Evolutionary conservation across 768 basidiomycete species (phyloP).

Genomic region (Leccinum disarticulatum): DNA sequence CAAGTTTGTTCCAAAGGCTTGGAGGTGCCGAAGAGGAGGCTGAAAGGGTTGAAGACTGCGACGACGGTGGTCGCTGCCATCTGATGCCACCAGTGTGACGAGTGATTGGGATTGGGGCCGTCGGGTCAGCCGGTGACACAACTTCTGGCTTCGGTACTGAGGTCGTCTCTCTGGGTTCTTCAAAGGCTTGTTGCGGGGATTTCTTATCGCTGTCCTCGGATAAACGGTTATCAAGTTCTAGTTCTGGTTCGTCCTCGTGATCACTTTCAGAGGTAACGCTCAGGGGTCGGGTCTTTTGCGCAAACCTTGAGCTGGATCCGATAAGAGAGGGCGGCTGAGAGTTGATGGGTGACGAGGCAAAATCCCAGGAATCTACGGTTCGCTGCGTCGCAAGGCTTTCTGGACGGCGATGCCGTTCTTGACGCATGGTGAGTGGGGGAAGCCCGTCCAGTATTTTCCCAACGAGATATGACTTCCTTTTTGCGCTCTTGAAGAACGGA

Average conservation of each 20-base stretch:
- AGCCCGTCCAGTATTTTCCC: conserved; percentile 71
- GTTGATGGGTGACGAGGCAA: conserved; percentile 46
- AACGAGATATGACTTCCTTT: conserved; percentile 78
- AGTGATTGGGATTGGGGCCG: conserved; percentile 10
- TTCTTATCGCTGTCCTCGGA: conserved; percentile 8
- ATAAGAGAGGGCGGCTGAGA: conserved; percentile 29
- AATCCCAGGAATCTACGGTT: conserved; percentile 83
- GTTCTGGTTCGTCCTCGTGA: conserved; percentile 5
- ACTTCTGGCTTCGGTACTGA: not conserved
- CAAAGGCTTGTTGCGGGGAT: not conserved
- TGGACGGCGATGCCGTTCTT: conserved; percentile 58
- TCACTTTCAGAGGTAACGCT: conserved; percentile 8
- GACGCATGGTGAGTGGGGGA: conserved; percentile 69
- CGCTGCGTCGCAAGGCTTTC: conserved; percentile 38
- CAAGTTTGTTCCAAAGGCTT: conserved; percentile 27
- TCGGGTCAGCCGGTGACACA: not conserved
- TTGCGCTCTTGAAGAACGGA: conserved; percentile 76
- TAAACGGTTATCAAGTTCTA: not conserved
- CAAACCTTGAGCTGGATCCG: conserved; percentile 6
- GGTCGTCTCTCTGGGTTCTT: not conserved
- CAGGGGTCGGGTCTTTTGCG: conserved; percentile 4
- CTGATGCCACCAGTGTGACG: not conserved
- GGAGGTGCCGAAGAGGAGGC: conserved; percentile 9
- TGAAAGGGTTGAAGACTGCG: conserved; percentile 1
- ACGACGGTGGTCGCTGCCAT: conserved; percentile 5